phyloP scores from a whole-genome alignment of 345 rosid genomes.

The Pugionium dolabratum region DNA sequence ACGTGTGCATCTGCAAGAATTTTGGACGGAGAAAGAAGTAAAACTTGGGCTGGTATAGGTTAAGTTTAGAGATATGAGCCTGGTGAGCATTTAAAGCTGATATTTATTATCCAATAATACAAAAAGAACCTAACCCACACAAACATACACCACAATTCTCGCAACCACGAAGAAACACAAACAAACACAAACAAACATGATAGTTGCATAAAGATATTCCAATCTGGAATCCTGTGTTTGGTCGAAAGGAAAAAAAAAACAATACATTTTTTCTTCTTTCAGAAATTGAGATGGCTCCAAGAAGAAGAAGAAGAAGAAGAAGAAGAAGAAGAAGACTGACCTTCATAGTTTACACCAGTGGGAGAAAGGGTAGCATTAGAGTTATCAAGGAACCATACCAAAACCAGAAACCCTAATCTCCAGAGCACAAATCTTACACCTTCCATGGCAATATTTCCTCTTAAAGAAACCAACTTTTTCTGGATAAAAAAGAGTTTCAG shows the following conservation, averaged over 20 bases:
- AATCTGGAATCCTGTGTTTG: slow-evolving; percentile 23
- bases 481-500: slow-evolving; percentile 26
- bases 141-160: slow-evolving; percentile 20
- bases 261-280: not conserved
- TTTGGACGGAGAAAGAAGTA: not conserved
- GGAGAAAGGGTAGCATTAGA: slow-evolving; percentile 94
- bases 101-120: slow-evolving; percentile 29
- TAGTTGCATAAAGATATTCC: not conserved
- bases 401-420: slow-evolving; percentile 58
- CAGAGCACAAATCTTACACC: slow-evolving; percentile 46
- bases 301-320: not conserved
- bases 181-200: too few species aligned
- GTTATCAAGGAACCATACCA: slow-evolving; percentile 53
- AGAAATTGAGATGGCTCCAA: too few species aligned
- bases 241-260: not conserved
- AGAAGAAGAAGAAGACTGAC: slow-evolving; percentile 47
- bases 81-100: slow-evolving; percentile 37
- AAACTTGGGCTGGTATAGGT: slow-evolving; percentile 24
- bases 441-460: slow-evolving; percentile 45
- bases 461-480: slow-evolving; percentile 40
- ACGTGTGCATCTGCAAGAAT: too few species aligned
- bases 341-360: slow-evolving; percentile 95
- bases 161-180: not conserved
- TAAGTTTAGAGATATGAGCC: too few species aligned
- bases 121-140: slow-evolving; percentile 16